These are phyloP conservation scores for Radiomyces spectabilis DNA, from an alignment of 192 early-diverging fungal species.

Conservation along the genomic window DNA sequence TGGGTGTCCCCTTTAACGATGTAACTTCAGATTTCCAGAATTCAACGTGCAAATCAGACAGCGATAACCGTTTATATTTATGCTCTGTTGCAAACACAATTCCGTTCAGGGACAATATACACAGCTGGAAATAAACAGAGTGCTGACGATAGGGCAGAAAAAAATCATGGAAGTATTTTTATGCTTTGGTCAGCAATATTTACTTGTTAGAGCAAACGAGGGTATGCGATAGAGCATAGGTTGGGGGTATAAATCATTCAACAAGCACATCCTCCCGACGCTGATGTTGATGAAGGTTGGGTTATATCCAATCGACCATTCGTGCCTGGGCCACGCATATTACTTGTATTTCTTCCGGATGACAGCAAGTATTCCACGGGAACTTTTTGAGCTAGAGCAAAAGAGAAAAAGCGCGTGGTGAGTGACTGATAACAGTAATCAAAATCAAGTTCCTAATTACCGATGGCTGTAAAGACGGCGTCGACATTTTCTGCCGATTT, in stretches of 20 bases:
- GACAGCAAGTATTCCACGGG: slow-evolving; percentile 26
- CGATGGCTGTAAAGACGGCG: slow-evolving; percentile 88
- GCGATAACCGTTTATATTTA: too few species aligned
- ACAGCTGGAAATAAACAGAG: too few species aligned
- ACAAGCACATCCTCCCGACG: not conserved
- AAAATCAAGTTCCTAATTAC: slow-evolving; percentile 7
- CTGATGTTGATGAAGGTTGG: not conserved
- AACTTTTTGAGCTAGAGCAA: slow-evolving; percentile 19
- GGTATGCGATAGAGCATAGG: too few species aligned
- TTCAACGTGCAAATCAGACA: too few species aligned
- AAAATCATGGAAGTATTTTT: too few species aligned
- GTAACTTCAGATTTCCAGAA: too few species aligned
- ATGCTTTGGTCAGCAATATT: too few species aligned
- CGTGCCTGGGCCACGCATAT: not conserved
- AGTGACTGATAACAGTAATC: not conserved
- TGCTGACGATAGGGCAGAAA: too few species aligned
- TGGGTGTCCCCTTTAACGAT: too few species aligned
- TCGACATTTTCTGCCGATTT: slow-evolving; percentile 88
- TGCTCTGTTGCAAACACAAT: too few species aligned
- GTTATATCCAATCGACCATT: not conserved
- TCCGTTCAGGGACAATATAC: too few species aligned
- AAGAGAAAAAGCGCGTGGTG: not conserved
- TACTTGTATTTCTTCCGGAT: not conserved
- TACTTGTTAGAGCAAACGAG: too few species aligned
- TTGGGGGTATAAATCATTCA: not conserved